phyloP scores from a whole-genome alignment of 2,329 filamentous ascomycete species.

The Pyrenophora graminea region DNA sequence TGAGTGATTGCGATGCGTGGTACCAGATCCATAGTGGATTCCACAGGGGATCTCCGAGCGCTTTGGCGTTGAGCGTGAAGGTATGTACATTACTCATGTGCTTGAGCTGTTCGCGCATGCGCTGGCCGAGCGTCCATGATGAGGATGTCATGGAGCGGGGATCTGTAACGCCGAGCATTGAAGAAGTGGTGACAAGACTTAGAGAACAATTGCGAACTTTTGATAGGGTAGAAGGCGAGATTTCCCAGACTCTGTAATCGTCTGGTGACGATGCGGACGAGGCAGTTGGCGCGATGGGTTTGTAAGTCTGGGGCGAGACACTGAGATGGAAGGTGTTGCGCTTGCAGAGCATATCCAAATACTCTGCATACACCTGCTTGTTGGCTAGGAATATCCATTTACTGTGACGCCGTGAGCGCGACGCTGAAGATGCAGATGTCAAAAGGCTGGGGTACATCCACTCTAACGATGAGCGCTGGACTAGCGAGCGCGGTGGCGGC shows the following conservation, averaged over 20 bases:
- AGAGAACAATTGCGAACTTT: conserved; percentile 35
- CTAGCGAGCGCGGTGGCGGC: conserved; percentile 15
- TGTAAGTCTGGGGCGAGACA: conserved; percentile 40
- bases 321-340: conserved; percentile 37
- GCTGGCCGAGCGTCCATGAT: conserved; percentile 38
- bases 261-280: background rate
- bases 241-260: conserved; percentile 33
- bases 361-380: conserved; percentile 42
- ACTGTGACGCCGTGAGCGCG: conserved; percentile 8
- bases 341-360: conserved; percentile 41
- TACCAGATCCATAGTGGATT: conserved; percentile 49
- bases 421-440: conserved; percentile 1
- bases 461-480: conserved; percentile 14
- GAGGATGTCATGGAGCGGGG: conserved; percentile 41
- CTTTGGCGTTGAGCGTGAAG: conserved; percentile 39
- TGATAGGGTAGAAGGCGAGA: conserved; percentile 24
- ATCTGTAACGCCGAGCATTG: conserved; percentile 43
- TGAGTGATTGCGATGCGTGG: conserved; percentile 41
- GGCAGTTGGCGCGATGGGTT: conserved; percentile 2
- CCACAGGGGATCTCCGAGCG: conserved; percentile 46
- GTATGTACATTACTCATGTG: conserved; percentile 22
- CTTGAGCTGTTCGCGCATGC: conserved; percentile 31
- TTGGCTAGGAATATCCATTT: conserved; percentile 39
- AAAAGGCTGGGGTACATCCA: conserved; percentile 24
- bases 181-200: conserved; percentile 39